Evolutionary conservation across 2,329 filamentous ascomycete species (phyloP), one percentile per base, ranked within the genome.

Genomic region (Colletotrichum magnum): DNA sequence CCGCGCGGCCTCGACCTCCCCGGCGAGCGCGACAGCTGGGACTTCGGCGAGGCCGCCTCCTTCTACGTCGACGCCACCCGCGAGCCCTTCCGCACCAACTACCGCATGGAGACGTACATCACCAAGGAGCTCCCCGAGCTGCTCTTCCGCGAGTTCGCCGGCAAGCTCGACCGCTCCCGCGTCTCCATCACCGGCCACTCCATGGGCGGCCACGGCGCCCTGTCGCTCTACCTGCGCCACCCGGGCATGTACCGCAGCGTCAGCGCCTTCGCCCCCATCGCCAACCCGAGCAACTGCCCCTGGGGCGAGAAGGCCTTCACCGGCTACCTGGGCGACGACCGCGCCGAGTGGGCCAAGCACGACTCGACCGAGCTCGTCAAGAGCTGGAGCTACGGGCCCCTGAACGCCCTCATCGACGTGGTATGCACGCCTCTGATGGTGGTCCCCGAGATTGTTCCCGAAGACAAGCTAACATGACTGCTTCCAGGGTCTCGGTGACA

Each of bases 301-400:
- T 99, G 96, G 96, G 96, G 96, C 36, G 87, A 97, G 80, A 99
- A 99, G 88, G 96, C 96, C 0, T 98, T 99, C 79, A 83, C 83
- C 32, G 95, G 96, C 6, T 99, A 99, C 84, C 88, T 99, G 53
- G 95, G 96, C 18, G 89, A 88, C 16, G 87, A 94, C 71, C 86
- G 88, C 76, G 88, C 90, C 70, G 90, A 88, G 80, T 98, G 96
- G 94, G 92, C 92, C 80, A 89, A 91, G 81, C 93, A 98, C 79
- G 96, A 99, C 79, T 94, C 96, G 5, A 97, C 95, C 0, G 95
- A 98, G 85, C 86, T 99, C 60, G 83, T 98, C 52, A 92, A 90
- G 84, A 84, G 86, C 64, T 96, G 90, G 89, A 90, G 92, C 78
- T 69, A 69, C 50, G 84, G 82, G 4, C 87, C 89, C 5, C 83